Evolutionary conservation across 106 monocot species (phyloP), one percentile per base, ranked within the genome.

Genomic region (Ottelia alismoides): DNA sequence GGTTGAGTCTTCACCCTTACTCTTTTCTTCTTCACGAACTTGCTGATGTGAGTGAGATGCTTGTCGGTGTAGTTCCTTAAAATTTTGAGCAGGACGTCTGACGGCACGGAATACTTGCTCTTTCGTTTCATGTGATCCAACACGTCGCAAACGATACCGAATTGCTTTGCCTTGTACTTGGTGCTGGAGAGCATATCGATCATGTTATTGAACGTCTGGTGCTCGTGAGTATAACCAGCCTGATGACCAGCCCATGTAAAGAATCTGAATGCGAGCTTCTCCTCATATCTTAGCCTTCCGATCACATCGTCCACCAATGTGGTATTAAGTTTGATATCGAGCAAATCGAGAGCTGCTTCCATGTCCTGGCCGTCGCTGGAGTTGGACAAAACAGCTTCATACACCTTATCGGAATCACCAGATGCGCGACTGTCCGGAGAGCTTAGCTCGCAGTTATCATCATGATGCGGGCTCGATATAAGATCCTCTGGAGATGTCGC

Each of bases 101-200:
- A 54, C 9, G 98, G 77, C 25, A 99, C 60, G 3, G 79, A 64
- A 14, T 58, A 65, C 52, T 57, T 72, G 21, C 45, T 12, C 30
- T 55, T 76, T 24, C 90, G 40, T 68, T 98, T 98, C 85, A 98
- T 82, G 52, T 83, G 51, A 51, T 90, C 90, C 61, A 98, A 58
- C 14, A 98, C 50, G 40, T 98, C 74, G 31, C 98, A 98, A 24
- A 74, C 49, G 11, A 98, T 70, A 14, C 85, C 98, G 27, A 85
- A 98, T 51, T 86, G 90, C 43, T 71, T 74, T 30, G 49, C 47
- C 76, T 83, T 98, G 70, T 79, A 86, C 30, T 59, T 60, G 14
- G 98, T 90, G 60, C 85, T 75, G 5, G 98, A 98, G 2, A 98
- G 56, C 27, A 98, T 65, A 22, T 98, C 98, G 14, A 98, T 98